Percentiles rank a stretch among this genome's conserved stretches.
Conservation (phyloP, 768 basidiomycete genomes). For the Pleurotus tuoliensis region DNA sequence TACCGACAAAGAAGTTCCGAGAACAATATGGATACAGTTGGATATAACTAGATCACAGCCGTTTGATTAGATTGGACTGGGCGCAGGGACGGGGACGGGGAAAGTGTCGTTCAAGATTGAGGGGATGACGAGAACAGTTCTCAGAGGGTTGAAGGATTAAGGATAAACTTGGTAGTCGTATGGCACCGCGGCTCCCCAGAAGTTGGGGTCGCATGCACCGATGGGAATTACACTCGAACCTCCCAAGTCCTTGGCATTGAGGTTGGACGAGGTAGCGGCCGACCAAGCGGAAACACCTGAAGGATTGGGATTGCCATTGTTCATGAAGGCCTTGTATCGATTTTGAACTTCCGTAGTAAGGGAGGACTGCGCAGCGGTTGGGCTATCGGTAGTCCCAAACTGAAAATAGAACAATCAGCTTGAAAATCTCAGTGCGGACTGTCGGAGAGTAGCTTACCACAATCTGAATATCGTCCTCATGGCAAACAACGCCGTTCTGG, state of each 20-base stretch:
- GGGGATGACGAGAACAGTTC: slow-evolving; percentile 7
- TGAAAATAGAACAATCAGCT: slow-evolving; percentile 13
- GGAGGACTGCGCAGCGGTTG: slow-evolving; percentile 51
- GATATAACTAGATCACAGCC: background rate
- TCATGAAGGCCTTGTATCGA: slow-evolving; percentile 65
- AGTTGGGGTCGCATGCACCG: slow-evolving; percentile 59
- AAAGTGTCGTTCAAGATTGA: background rate
- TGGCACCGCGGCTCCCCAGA: slow-evolving; percentile 61
- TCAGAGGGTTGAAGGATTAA: slow-evolving; percentile 24
- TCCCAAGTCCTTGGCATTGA: slow-evolving; percentile 60
- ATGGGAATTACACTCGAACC: slow-evolving; percentile 45
- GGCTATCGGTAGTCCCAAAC: slow-evolving; percentile 56
- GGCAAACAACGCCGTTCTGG: slow-evolving; percentile 58
- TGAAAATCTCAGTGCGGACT: background rate
- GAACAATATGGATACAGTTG: background rate
- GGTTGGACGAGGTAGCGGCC: slow-evolving; percentile 43
- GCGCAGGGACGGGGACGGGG: background rate
- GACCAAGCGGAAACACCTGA: slow-evolving; percentile 49
- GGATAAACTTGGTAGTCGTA: slow-evolving; percentile 70
- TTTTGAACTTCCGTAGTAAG: slow-evolving; percentile 65
- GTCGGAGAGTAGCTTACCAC: slow-evolving; percentile 41
- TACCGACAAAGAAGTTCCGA: background rate
- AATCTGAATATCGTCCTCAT: slow-evolving; percentile 80
- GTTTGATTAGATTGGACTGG: too few relatives aligned
- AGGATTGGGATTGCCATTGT: slow-evolving; percentile 59